A percentile compares a stretch with the other conserved stretches of the same genome.
Conservation (phyloP, 805 yeast species). For the Cyberlindnera veronae region DNA sequence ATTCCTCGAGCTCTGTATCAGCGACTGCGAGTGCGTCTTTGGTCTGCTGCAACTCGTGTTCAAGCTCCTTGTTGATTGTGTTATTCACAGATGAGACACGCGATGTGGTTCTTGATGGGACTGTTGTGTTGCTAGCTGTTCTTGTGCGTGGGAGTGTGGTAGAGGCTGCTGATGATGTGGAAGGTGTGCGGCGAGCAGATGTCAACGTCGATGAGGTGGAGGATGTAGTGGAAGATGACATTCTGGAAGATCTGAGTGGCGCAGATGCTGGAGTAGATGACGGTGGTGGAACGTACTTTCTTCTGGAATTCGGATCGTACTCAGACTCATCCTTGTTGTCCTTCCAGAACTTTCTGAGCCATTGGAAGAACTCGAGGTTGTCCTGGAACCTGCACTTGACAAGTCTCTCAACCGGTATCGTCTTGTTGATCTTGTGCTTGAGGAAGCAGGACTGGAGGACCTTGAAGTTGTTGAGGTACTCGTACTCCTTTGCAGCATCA, state of each 20-base stretch:
- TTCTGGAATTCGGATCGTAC: conserved; percentile 66
- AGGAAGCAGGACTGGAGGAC: conserved; percentile 78
- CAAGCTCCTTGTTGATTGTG: conserved; percentile 29
- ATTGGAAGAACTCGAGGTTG: conserved; percentile 89
- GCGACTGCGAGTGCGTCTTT: conserved; percentile 37
- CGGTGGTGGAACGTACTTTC: conserved; percentile 34
- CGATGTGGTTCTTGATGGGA: conserved; percentile 23
- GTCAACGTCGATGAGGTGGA: conserved; percentile 1
- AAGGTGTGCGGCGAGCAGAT: conserved; percentile 12
- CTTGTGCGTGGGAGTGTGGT: conserved; percentile 14
- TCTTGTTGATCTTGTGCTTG: conserved; percentile 64
- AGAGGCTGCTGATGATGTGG: conserved; percentile 12
- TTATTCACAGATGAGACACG: conserved; percentile 27
- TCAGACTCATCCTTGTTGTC: conserved; percentile 64
- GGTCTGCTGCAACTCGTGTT: conserved; percentile 47
- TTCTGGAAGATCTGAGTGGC: conserved; percentile 13
- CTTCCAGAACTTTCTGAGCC: conserved; percentile 83
- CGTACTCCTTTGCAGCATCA: conserved; percentile 68
- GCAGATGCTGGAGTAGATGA: conserved; percentile 1
- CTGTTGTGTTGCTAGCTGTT: conserved; percentile 4
- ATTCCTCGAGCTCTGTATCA: conserved; percentile 53
- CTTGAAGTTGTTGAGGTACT: conserved; percentile 76
- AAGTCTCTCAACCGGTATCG: conserved; percentile 75
- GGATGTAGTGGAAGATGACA: conserved; percentile 8
- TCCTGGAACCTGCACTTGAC: conserved; percentile 90